Evolutionary conservation across 1,139 yeast genomes (phyloP).

Genomic region (Scheffersomyces lignicola): DNA sequence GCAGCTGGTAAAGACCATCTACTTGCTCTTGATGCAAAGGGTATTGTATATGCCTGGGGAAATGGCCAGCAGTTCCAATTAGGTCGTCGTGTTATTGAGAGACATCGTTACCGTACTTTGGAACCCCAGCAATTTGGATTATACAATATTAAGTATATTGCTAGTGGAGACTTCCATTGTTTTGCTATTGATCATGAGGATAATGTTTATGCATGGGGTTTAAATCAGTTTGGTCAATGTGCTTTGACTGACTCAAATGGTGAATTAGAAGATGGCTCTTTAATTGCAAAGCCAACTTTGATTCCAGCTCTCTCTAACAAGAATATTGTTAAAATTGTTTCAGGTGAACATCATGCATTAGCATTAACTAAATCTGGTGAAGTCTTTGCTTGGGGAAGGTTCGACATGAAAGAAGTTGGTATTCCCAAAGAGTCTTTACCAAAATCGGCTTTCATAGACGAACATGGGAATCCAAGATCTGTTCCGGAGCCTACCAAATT

Average conservation of each 20-base stretch:
- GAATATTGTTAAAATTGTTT: slow-evolving; percentile 64
- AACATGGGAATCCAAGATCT: slow-evolving; percentile 80
- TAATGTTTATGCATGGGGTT: slow-evolving; percentile 85
- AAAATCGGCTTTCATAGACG: slow-evolving; percentile 71
- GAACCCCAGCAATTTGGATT: slow-evolving; percentile 81
- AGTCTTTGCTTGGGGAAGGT: slow-evolving; percentile 83
- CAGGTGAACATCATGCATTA: slow-evolving; percentile 93
- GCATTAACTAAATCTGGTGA: slow-evolving; percentile 73
- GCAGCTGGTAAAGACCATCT: slow-evolving; percentile 94
- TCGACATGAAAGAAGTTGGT: slow-evolving; percentile 92
- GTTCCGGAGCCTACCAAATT: slow-evolving; percentile 81
- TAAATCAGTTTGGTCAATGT: slow-evolving; percentile 96
- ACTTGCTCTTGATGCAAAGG: slow-evolving; percentile 77
- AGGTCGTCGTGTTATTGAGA: slow-evolving; percentile 79
- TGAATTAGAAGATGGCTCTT: slow-evolving; percentile 76
- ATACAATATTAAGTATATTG: slow-evolving; percentile 73
- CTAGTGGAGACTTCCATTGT: slow-evolving; percentile 94
- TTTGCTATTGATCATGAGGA: slow-evolving; percentile 83
- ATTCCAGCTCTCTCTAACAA: slow-evolving; percentile 60
- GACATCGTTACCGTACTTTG: slow-evolving; percentile 67
- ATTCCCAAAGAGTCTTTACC: slow-evolving; percentile 62
- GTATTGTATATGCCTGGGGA: slow-evolving; percentile 96
- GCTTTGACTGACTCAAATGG: slow-evolving; percentile 63
- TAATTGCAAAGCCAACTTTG: slow-evolving; percentile 73
- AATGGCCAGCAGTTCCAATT: slow-evolving; percentile 91